Conservation (phyloP, 2,329 filamentous ascomycete genomes). For the Colletotrichum cuscutae region DNA sequence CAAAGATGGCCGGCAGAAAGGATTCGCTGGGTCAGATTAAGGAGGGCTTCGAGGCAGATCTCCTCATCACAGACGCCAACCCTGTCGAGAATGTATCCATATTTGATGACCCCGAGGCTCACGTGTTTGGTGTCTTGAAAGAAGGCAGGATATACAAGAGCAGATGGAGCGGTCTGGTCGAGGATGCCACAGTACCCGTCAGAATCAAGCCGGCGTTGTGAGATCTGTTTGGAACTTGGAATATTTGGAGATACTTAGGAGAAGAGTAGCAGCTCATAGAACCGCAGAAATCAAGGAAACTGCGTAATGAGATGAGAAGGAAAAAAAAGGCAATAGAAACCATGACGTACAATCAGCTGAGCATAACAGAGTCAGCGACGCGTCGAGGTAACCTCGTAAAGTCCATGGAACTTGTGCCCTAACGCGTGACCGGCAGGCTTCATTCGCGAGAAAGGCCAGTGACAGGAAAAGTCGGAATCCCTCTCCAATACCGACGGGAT, state of each 20-base stretch:
- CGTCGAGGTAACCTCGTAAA: not conserved
- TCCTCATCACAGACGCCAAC: conserved; percentile 62
- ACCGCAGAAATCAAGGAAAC: too few species aligned
- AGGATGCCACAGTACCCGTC: conserved; percentile 32
- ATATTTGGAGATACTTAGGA: too few species aligned
- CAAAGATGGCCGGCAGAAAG: conserved; percentile 57
- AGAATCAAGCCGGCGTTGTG: conserved; percentile 26
- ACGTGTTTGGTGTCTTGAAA: conserved; percentile 63
- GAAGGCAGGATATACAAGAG: conserved; percentile 56
- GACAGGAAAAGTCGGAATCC: not conserved
- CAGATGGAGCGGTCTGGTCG: conserved; percentile 36
- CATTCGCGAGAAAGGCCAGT: not conserved
- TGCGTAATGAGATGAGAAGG: too few species aligned
- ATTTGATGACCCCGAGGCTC: conserved; percentile 56
- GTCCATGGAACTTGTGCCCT: not conserved
- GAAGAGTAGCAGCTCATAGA: too few species aligned
- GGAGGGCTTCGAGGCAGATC: conserved; percentile 61
- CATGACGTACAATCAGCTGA: not conserved
- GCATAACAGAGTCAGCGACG: not conserved
- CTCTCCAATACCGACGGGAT: not conserved
- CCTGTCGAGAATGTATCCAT: conserved; percentile 64
- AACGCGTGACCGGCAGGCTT: not conserved
- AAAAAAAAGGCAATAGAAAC: too few species aligned
- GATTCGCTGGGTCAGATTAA: conserved; percentile 60
- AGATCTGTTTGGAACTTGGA: not conserved